A percentile compares a stretch with the other conserved stretches of the same genome.
Evolutionary conservation across 805 yeast genomes (phyloP).

Genomic region (Saccharomycopsis selenospora): DNA sequence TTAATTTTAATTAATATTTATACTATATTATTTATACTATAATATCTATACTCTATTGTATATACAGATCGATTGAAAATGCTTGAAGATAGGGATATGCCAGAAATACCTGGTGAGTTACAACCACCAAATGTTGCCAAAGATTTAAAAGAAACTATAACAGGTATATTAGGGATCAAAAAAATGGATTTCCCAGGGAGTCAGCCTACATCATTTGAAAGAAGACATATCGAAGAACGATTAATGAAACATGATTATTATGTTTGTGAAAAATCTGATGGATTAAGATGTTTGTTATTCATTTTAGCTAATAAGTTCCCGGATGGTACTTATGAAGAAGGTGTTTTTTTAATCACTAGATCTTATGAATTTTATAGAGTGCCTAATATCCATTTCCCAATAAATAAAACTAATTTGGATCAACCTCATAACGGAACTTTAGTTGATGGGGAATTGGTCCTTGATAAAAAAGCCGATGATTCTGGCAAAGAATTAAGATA

Average conservation of each 20-base stretch:
- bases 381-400: conserved; percentile 80
- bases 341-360: conserved; percentile 81
- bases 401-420: conserved; percentile 37
- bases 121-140: conserved; percentile 67
- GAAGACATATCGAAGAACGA: conserved; percentile 58
- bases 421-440: conserved; percentile 80
- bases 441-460: conserved; percentile 89
- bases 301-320: conserved; percentile 41
- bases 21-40: too few species aligned
- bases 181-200: conserved; percentile 74
- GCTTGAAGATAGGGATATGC: conserved; percentile 46
- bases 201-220: conserved; percentile 88
- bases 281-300: conserved; percentile 75
- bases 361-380: conserved; percentile 80
- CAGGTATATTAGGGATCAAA: conserved; percentile 50
- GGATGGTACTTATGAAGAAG: conserved; percentile 73
- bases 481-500: conserved; percentile 63
- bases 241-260: conserved; percentile 69
- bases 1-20: neutral
- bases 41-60: too few species aligned
- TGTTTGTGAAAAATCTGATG: conserved; percentile 96
- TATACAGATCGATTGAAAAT: conserved; percentile 3
- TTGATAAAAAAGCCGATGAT: conserved; percentile 49
- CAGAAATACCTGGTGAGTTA: conserved; percentile 77
- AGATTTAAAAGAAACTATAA: conserved; percentile 61